Base-by-base conservation (phyloP, 2,329 filamentous ascomycete species). In the Lachnellula suecica region DNA sequence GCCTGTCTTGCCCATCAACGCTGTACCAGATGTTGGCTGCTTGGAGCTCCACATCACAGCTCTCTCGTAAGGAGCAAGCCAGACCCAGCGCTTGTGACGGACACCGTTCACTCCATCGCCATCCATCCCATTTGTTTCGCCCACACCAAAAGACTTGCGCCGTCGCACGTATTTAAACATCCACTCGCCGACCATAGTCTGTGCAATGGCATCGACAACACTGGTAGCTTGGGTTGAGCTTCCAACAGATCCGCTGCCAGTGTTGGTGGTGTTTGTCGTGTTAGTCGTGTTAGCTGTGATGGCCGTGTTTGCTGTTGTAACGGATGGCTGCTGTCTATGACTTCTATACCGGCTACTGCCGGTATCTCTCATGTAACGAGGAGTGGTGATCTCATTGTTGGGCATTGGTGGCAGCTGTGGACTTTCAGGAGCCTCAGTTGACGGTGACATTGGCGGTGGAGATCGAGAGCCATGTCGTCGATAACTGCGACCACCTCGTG, bases 41-140 rank as follows among this genome's bases (percentile, higher is more conserved):
- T 96, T 97, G 78, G 88, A 96, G 71, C 93, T 97, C 94, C 94
- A 99, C 70, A 99, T 89, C 54, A 99, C 93, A 11, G 93, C 88
- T 57, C 92, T 82, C 72, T 99, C 94, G 66, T 99, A 97, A 2
- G 94, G 94, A 17, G 93, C 94, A 58, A 99, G 81, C 94, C 94
- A 99, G 2, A 99, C 94, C 94, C 94, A 99, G 69, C 94, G 82
- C 74, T 92, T 97, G 70, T 99, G 94, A 25, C 94, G 88, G 59
- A 83, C 83, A 62, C 80, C 83, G 59, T 76, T 79, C 19, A 75
- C 78, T 53, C 88, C 85, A 70, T 89, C 85, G 57, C 78, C 87
- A 65, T 91, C 85, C 57, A 83, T 79, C 54, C 78, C 81, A 59
- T 79, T 83, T 22, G 75, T 78, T 41, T 92, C 89, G 3, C 81